These are phyloP conservation scores for Lentinula guzmanii DNA, from an alignment of 768 basidiomycete species.

Conservation along the genomic window DNA sequence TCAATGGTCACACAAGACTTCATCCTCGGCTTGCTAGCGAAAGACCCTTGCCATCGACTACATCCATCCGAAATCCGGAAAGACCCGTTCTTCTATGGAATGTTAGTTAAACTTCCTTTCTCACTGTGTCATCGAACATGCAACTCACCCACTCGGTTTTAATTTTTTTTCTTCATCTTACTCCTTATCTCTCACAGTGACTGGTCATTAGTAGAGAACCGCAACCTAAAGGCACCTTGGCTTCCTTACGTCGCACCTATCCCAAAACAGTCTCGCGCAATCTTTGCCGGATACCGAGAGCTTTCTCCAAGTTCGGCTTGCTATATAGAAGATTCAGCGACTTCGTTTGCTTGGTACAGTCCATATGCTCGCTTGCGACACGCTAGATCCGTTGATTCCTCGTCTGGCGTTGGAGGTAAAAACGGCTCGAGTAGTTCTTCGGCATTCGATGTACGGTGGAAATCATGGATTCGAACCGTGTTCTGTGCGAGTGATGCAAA, in stretches of 20 bases:
- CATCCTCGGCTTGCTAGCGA: slow-evolving; percentile 3
- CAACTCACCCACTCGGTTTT: slow-evolving; percentile 3
- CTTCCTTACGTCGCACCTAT: slow-evolving; percentile 7
- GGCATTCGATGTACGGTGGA: not conserved
- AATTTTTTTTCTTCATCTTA: not conserved
- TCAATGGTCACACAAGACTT: slow-evolving; percentile 4
- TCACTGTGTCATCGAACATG: slow-evolving; percentile 6
- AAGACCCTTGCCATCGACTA: slow-evolving; percentile 3
- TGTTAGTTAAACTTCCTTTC: slow-evolving; percentile 1
- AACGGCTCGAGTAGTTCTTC: not conserved
- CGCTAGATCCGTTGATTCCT: not conserved
- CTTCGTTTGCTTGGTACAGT: slow-evolving; percentile 1
- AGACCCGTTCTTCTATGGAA: slow-evolving; percentile 7
- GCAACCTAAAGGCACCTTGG: slow-evolving; percentile 7
- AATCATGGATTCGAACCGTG: not conserved
- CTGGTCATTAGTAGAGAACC: slow-evolving; percentile 7
- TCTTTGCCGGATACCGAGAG: slow-evolving; percentile 1
- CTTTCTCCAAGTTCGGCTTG: not conserved
- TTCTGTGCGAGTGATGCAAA: not conserved
- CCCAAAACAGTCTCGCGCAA: slow-evolving; percentile 5
- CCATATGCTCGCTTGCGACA: slow-evolving; percentile 1
- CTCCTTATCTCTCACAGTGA: slow-evolving; percentile 3
- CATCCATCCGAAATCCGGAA: slow-evolving; percentile 3
- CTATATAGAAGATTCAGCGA: no score
- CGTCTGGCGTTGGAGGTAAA: not conserved